Evolutionary conservation across 352 stramenopile species (phyloP).

Genomic region (Globisporangium abappressorium): DNA sequence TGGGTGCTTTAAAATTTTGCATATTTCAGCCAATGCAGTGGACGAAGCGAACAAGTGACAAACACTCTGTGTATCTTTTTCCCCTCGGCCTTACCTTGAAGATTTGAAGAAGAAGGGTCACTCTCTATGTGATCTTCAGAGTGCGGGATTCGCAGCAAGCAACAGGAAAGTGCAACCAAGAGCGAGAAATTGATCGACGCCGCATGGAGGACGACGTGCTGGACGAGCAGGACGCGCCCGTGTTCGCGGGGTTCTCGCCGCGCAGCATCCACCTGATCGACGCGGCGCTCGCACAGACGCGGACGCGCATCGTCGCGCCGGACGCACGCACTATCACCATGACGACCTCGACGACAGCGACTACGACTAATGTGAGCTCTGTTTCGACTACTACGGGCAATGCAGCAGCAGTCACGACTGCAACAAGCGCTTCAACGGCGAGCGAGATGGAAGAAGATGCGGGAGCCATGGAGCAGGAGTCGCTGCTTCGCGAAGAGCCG

Average conservation of each 20-base stretch:
- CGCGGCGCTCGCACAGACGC: constrained; percentile 4
- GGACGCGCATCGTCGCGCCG: constrained; percentile 7
- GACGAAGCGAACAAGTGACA: not conserved
- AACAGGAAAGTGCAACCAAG: not conserved
- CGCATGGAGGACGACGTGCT: constrained; percentile 11
- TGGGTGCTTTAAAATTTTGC: too few species aligned
- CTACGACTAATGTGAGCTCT: not conserved
- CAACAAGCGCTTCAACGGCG: constrained; percentile 6
- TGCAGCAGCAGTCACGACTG: constrained; percentile 1
- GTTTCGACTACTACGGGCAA: not conserved
- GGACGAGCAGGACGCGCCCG: constrained; percentile 16
- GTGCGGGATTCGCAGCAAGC: not conserved
- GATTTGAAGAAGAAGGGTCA: not conserved
- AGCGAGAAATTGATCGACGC: not conserved
- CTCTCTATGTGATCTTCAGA: not conserved
- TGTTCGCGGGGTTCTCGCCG: constrained; percentile 17
- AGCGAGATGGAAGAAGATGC: constrained; percentile 6
- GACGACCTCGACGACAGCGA: not conserved
- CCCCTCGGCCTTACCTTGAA: not conserved
- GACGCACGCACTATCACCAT: constrained; percentile 2
- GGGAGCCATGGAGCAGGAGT: constrained; percentile 10
- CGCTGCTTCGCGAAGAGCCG: constrained; percentile 6
- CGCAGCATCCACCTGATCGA: constrained; percentile 18
- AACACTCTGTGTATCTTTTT: not conserved
- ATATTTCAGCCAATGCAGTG: not conserved